Conservation (phyloP, 2,329 filamentous ascomycete genomes). For the Ustilaginoidea virens region DNA sequence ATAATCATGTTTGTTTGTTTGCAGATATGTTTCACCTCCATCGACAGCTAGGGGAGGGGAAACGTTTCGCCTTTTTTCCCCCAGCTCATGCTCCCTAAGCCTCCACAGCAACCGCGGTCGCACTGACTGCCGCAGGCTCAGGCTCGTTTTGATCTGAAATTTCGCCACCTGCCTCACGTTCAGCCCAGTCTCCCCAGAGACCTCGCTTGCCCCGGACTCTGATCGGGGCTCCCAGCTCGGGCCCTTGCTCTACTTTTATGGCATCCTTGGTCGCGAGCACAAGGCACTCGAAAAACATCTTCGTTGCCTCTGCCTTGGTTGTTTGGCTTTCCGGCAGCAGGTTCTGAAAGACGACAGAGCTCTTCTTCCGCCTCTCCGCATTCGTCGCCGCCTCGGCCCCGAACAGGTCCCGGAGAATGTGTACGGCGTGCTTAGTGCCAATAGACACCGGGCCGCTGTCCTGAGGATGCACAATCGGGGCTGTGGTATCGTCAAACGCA, state of each 20-base stretch:
- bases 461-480: slow-evolving; percentile 60
- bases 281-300: slow-evolving; percentile 98
- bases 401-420: slow-evolving; percentile 81
- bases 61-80: too few species aligned
- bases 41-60: slow-evolving; percentile 1
- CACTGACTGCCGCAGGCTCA: slow-evolving; percentile 17
- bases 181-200: slow-evolving; percentile 96
- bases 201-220: slow-evolving; percentile 79
- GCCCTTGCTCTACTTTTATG: slow-evolving; percentile 83
- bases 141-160: slow-evolving; percentile 36
- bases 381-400: slow-evolving; percentile 55
- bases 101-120: slow-evolving; percentile 21
- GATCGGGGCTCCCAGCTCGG: slow-evolving; percentile 64
- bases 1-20: slow-evolving; percentile 2
- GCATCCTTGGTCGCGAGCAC: slow-evolving; percentile 96
- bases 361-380: slow-evolving; percentile 58
- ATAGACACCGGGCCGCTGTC: slow-evolving; percentile 79
- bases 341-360: slow-evolving; percentile 76
- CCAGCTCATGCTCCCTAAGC: slow-evolving; percentile 12
- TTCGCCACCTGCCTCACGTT: slow-evolving; percentile 52
- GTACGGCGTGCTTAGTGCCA: slow-evolving; percentile 89
- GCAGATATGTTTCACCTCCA: too few species aligned
- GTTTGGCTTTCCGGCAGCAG: slow-evolving; percentile 71
- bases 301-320: slow-evolving; percentile 80
- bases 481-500: slow-evolving; percentile 65